phyloP scores from a whole-genome alignment of 2,329 filamentous ascomycete genomes.

The Fusarium praegraminearum region DNA sequence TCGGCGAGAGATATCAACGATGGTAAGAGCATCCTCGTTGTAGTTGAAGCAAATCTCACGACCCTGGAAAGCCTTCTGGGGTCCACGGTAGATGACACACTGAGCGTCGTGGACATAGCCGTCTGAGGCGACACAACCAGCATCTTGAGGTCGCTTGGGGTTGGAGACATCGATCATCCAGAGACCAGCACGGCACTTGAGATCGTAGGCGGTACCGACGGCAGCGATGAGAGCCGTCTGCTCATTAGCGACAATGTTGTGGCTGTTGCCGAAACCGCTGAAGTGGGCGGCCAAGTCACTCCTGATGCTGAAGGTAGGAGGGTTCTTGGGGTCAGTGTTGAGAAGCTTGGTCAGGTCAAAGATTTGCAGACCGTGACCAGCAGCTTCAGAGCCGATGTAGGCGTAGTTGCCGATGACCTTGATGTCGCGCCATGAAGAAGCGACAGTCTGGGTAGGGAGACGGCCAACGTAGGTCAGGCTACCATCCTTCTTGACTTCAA shows the following conservation, averaged over 20 bases:
- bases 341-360: constrained; percentile 71
- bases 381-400: constrained; percentile 58
- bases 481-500: not conserved
- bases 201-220: constrained; percentile 1
- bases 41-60: constrained; percentile 24
- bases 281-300: constrained; percentile 7
- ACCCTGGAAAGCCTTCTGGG: constrained; percentile 6
- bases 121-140: constrained; percentile 2
- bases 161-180: constrained; percentile 22
- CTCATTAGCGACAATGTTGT: constrained; percentile 22
- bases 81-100: constrained; percentile 14
- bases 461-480: constrained; percentile 42
- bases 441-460: constrained; percentile 56
- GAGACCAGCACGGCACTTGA: constrained; percentile 14
- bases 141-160: constrained; percentile 2
- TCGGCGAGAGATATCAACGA: constrained; percentile 16
- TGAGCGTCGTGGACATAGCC: constrained; percentile 18
- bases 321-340: constrained; percentile 25
- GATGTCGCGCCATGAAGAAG: constrained; percentile 56
- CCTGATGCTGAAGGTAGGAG: constrained; percentile 7
- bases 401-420: constrained; percentile 53
- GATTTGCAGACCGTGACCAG: constrained; percentile 69
- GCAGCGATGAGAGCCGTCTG: not conserved
- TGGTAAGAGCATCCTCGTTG: constrained; percentile 15
- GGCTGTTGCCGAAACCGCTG: constrained; percentile 11